Percentiles rank a stretch among this genome's conserved stretches.
These are phyloP conservation scores for Penicillium fimorum DNA, from an alignment of 495 filamentous ascomycete species.

Conservation along the genomic window DNA sequence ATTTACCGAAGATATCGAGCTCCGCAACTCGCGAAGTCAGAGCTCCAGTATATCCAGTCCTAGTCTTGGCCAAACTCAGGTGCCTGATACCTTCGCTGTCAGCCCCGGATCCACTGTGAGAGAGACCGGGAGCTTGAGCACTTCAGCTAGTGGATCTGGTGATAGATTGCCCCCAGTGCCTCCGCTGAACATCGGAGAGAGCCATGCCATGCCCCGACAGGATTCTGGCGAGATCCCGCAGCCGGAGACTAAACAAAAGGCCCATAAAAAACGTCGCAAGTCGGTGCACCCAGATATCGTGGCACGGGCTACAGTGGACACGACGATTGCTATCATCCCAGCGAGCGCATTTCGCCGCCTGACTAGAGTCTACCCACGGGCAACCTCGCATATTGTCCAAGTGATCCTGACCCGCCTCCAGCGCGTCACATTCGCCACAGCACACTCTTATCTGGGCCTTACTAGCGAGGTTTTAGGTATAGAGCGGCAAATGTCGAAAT, in stretches of 20 bases:
- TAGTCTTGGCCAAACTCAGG: constrained; percentile 29
- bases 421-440: constrained; percentile 89
- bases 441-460: constrained; percentile 87
- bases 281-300: constrained; percentile 97
- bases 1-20: constrained; percentile 90
- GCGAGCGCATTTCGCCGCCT: constrained; percentile 91
- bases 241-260: background rate
- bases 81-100: constrained; percentile 45
- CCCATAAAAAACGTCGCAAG: constrained; percentile 46
- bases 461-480: constrained; percentile 88
- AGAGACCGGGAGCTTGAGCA: constrained; percentile 20
- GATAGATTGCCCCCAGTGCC: constrained; percentile 58
- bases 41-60: constrained; percentile 45
- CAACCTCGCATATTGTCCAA: constrained; percentile 95
- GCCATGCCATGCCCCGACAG: constrained; percentile 25
- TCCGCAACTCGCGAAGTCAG: constrained; percentile 56
- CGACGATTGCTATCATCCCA: constrained; percentile 96
- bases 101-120: constrained; percentile 37
- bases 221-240: constrained; percentile 20
- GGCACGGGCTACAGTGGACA: constrained; percentile 93
- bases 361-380: constrained; percentile 93
- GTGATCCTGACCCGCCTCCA: constrained; percentile 94
- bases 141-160: constrained; percentile 19
- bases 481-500: constrained; percentile 87
- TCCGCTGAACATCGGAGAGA: constrained; percentile 67